These are phyloP conservation scores for Ustilago nuda DNA, from an alignment of 1,284 basidiomycete species.

Conservation along the genomic window DNA sequence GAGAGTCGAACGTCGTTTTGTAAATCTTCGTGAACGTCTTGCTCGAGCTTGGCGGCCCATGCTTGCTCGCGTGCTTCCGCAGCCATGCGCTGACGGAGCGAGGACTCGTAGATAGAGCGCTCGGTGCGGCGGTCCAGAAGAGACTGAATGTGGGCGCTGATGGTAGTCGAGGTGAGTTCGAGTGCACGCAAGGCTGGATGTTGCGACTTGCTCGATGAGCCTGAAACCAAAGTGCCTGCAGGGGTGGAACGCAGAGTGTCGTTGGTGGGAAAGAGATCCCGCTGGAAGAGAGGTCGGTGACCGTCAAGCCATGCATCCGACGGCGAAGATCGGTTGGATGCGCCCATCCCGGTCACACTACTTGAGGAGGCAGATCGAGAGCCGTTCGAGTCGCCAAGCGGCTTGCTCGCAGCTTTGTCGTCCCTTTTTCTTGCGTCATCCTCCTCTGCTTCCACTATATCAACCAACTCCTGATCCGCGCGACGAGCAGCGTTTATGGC, in stretches of 20 bases:
- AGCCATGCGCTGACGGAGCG: conserved; percentile 14
- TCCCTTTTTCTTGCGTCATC: conserved; percentile 37
- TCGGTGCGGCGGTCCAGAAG: conserved; percentile 44
- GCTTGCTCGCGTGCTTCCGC: conserved; percentile 26
- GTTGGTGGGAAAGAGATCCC: conserved; percentile 54
- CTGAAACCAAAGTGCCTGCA: conserved; percentile 25
- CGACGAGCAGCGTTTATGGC: conserved; percentile 48
- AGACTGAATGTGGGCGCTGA: conserved; percentile 38
- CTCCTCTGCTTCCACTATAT: conserved; percentile 47
- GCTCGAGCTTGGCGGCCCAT: conserved; percentile 30
- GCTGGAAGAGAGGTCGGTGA: conserved; percentile 42
- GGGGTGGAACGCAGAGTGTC: conserved; percentile 36
- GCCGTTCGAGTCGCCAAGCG: conserved; percentile 16
- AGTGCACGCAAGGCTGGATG: conserved; percentile 50
- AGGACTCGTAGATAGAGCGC: conserved; percentile 25
- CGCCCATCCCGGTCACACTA: conserved; percentile 8
- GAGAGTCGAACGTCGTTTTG: conserved; percentile 40
- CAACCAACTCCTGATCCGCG: conserved; percentile 38
- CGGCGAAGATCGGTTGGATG: conserved; percentile 9
- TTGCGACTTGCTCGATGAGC: conserved; percentile 15
- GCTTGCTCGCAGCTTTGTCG: not conserved
- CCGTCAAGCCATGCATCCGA: conserved; percentile 41
- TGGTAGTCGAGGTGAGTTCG: conserved; percentile 22
- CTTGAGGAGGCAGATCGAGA: conserved; percentile 23
- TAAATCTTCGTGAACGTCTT: conserved; percentile 30